Evolutionary conservation across 208 protist species (phyloP), one percentile per base, ranked within the genome.

Genomic region (Acanthamoeba castellanii): DNA sequence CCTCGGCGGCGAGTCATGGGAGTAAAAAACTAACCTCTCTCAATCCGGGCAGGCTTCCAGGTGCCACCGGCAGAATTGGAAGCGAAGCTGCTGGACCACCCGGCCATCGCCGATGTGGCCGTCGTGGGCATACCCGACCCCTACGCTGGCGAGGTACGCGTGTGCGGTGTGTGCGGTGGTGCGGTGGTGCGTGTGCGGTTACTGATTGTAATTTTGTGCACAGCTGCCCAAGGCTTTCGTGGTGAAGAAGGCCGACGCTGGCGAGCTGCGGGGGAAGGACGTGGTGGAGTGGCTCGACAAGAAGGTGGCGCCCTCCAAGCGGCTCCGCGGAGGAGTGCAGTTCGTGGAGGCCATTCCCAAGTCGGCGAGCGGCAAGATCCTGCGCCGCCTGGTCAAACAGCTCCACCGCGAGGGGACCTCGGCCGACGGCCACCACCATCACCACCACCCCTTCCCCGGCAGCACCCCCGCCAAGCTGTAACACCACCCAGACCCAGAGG

Each of bases 51-150:
- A 92, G 98, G 98, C 68, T 98, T 98, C 91, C 98, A 98, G 96
- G 98, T 98, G 16, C 96, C 98, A n/a, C 98, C 98, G 1, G 97
- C 98, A 2, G 96, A 97, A 57, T 74, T 98, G 4, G 98, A 98
- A 95, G 97, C 89, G 22, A 57, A 97, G 50, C 76, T 98, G 20
- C 72, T 98, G 30, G 78, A 93, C 34, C 97, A 98, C 82, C 96
- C 97, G 85, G 94, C 89, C 59, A 96, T 98, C 52, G 55, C 70
- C 16, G 98, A 98, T 94, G 95, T 91, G 45, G 94, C 97, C 37
- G 98, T 98, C 1, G 95, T 98, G 45, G 97, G 97, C 76, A 94
- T 98, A 30, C 94, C 96, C 6, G 96, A 98, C 78, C 87, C 89
- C 27, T 64, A 93, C 3, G 95, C 76, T 94, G 93, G 95, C 90